Base-by-base conservation (phyloP, 2,329 filamentous ascomycete genomes). In the Phialemonium atrogriseum region DNA sequence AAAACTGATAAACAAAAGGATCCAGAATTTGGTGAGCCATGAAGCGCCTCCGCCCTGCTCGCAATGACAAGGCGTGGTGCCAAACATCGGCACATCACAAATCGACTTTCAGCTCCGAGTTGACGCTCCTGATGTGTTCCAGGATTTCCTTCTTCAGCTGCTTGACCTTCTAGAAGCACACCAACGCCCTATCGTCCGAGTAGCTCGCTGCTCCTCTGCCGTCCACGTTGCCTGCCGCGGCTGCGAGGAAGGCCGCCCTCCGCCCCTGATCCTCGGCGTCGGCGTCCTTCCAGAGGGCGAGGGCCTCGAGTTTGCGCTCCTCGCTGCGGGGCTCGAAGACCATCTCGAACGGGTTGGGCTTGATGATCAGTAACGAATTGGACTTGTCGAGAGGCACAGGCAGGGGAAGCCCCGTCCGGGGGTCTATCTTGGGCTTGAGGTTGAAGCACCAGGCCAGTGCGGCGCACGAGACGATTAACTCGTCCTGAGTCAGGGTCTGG, bases 321-420 rank as follows among this genome's bases (percentile, higher is more conserved):
- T 54, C 54, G 30, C 59, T 68, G 29, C 69, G 51, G 5, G 67
- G 64, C 48, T 70, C 62, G 33, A 73, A 72, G 2, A 53, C 57
- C 66, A 73, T 70, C 47, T 69, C 51, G 44, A 69, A 73, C 0
- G 62, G 58, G 38, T 73, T 65, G 1, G 69, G 69, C 55, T 72
- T 72, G 52, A 73, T 62, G 42, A 73, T 72, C n/a, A 73, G 58
- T 10, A 72, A 53, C 5, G 66, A 70, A 44, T 71, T 72, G 24
- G 60, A 68, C 52, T 69, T 68, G 47, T 68, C 49, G 4, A 62
- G 40, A 1, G 62, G 59, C 0, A 68, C 60, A 5, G 62, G 58
- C 4, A 65, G 47, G 19, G 60, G 51, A 10, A 45, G 24, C 4
- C 59, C 58, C 1, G 63, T 62, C 2, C 40, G 34, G 1, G 61